phyloP scores from a whole-genome alignment of 495 filamentous ascomycete species.

The Penicillium samsonianum region DNA sequence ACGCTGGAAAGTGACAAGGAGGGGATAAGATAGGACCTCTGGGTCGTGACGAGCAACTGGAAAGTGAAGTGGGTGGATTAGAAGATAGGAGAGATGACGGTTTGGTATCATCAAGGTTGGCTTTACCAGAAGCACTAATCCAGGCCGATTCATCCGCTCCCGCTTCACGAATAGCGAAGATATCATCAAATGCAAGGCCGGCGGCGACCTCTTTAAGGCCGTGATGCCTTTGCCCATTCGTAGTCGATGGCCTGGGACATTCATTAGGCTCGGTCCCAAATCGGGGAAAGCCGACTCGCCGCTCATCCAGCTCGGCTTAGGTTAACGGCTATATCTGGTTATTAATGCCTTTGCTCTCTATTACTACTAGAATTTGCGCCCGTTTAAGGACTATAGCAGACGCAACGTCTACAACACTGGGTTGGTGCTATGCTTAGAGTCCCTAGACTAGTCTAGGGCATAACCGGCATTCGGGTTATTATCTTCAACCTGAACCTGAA shows the following conservation, averaged over 20 bases:
- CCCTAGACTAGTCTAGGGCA: too few species aligned
- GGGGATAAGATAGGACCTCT: slow-evolving; percentile 13
- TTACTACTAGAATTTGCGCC: background rate
- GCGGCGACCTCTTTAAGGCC: slow-evolving; percentile 20
- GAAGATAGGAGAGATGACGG: slow-evolving; percentile 13
- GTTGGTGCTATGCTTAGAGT: too few species aligned
- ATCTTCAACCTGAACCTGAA: too few species aligned
- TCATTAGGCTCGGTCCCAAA: slow-evolving; percentile 26
- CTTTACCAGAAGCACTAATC: background rate
- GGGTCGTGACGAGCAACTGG: slow-evolving; percentile 19
- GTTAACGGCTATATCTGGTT: slow-evolving; percentile 12
- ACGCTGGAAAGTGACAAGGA: background rate
- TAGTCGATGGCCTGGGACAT: slow-evolving; percentile 14
- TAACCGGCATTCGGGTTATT: too few species aligned
- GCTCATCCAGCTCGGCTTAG: slow-evolving; percentile 17
- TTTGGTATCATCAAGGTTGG: background rate
- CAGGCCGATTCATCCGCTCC: slow-evolving; percentile 5
- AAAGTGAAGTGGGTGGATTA: slow-evolving; percentile 23
- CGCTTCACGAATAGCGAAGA: background rate
- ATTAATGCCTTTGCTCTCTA: slow-evolving; percentile 8
- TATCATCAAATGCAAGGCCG: background rate
- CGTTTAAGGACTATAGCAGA: too few species aligned
- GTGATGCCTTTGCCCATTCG: slow-evolving; percentile 13
- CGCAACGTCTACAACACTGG: too few species aligned
- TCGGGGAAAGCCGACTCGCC: slow-evolving; percentile 16